phyloP scores from a whole-genome alignment of 106 monocot species.

The Platanthera guangdongensis region DNA sequence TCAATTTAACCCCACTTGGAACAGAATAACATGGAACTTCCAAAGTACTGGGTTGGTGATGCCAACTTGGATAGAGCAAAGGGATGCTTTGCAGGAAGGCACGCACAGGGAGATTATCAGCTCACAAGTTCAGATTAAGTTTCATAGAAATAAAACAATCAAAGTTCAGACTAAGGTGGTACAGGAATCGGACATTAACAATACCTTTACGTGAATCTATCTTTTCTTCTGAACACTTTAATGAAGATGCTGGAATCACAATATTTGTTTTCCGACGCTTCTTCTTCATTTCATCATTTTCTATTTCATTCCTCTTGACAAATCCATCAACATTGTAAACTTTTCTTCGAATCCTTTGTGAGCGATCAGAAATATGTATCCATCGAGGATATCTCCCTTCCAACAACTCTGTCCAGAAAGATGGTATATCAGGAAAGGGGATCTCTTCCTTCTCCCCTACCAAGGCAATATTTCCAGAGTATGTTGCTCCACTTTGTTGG shows the following conservation, averaged over 20 bases:
- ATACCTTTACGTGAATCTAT: not conserved
- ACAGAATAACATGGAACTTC: not conserved
- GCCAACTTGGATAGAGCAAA: not conserved
- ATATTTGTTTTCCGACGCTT: slow-evolving; percentile 43
- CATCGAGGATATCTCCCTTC: slow-evolving; percentile 50
- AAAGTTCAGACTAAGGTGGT: too few species aligned
- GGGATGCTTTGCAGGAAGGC: not conserved
- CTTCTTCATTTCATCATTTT: slow-evolving; percentile 46
- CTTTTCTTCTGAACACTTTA: not conserved
- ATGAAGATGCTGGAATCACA: slow-evolving; percentile 15
- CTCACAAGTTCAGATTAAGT: not conserved
- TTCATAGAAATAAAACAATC: not conserved
- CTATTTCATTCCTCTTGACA: slow-evolving; percentile 10
- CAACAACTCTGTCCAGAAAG: slow-evolving; percentile 62
- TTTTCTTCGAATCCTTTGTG: slow-evolving; percentile 47
- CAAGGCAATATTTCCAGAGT: slow-evolving; percentile 53
- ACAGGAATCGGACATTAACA: not conserved
- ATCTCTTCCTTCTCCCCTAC: slow-evolving; percentile 49
- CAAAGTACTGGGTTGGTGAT: not conserved
- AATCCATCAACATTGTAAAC: slow-evolving; percentile 19
- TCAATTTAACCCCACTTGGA: not conserved
- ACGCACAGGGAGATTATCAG: not conserved
- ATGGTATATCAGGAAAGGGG: slow-evolving; percentile 22
- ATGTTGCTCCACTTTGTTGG: slow-evolving; percentile 35
- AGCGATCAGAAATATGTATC: slow-evolving; percentile 38